Evolutionary conservation across 768 basidiomycete species (phyloP), one percentile per base, ranked within the genome.

Genomic region (Mycena galericulata): DNA sequence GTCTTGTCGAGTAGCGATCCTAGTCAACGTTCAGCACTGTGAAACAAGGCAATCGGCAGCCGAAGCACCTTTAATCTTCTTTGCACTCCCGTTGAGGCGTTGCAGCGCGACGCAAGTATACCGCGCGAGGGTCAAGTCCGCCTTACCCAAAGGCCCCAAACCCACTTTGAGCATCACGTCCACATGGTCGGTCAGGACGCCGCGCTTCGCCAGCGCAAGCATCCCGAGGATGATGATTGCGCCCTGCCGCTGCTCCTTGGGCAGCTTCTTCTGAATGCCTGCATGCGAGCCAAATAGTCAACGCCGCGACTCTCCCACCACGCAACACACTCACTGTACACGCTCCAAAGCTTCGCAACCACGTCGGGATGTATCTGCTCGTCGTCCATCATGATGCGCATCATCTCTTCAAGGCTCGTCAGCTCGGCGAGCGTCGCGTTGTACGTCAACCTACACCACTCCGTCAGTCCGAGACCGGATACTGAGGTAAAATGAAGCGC

Each of bases 191-290:
- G 76, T 81, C 41, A 88, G 71, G 9, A 98, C 91, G 41, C 94
- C 87, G 63, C 89, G 89, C 75, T 88, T 92, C 0, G 97, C 95
- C 8, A 97, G 79, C 3, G 96, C 97, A 27, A 99, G 83, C 97
- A 99, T 99, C 43, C 97, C 95, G n/a, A 99, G 85, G 57, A 98
- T 92, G 75, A 97, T 96, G 72, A 99, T 96, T 0, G 97, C 94
- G 0, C 97, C 98, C 46, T 95, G 88, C n/a, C 97, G 87, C 77
- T 99, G 98, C 40, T 86, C 85, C 68, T 89, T 89, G 0, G 95
- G 95, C 36, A 99, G 84, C 12, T 87, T 84, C 72, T 88, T 88
- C 10, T 90, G 86, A 12, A 91, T 90, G 74, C 93, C 97, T 98
- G 66, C 26, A 17, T 29, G 27, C 12, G 20, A 15, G 53, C 34